phyloP scores from a whole-genome alignment of 768 basidiomycete genomes.

The Suillus spraguei region DNA sequence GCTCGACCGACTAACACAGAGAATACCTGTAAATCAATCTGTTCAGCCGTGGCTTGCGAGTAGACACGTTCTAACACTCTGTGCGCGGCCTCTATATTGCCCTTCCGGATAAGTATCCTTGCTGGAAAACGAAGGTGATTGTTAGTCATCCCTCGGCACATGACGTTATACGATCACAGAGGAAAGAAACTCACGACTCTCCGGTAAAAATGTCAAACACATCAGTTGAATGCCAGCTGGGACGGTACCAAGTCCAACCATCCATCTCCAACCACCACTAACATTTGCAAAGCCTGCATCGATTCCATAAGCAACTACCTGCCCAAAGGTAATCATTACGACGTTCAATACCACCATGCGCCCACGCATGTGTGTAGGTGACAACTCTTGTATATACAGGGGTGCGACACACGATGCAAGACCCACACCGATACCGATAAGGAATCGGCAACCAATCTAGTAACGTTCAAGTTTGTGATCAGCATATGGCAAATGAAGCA shows the following conservation, averaged over 20 bases:
- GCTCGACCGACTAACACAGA: background rate
- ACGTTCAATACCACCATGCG: conserved; percentile 83
- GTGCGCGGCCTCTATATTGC: conserved; percentile 51
- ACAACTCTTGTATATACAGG: conserved; percentile 82
- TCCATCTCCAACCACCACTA: conserved; percentile 76
- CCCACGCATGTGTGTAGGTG: conserved; percentile 72
- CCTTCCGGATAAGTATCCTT: conserved; percentile 66
- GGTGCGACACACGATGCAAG: conserved; percentile 79
- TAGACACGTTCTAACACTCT: conserved; percentile 70
- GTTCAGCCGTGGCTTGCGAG: conserved; percentile 58
- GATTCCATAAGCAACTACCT: conserved; percentile 78
- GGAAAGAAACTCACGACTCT: conserved; percentile 62
- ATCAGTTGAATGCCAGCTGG: conserved; percentile 67
- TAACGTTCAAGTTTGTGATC: background rate
- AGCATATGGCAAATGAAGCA: background rate
- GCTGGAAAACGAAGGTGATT: conserved; percentile 33
- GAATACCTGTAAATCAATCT: conserved; percentile 65
- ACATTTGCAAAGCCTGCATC: conserved; percentile 66
- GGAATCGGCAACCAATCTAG: conserved; percentile 70
- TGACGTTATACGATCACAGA: background rate
- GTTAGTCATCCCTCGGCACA: background rate
- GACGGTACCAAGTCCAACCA: conserved; percentile 76
- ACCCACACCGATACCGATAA: conserved; percentile 76
- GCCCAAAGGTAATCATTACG: conserved; percentile 79
- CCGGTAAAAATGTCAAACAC: conserved; percentile 68